These are phyloP conservation scores for Vickermania spadyakhi DNA, from an alignment of 208 protist species.

Conservation along the genomic window DNA sequence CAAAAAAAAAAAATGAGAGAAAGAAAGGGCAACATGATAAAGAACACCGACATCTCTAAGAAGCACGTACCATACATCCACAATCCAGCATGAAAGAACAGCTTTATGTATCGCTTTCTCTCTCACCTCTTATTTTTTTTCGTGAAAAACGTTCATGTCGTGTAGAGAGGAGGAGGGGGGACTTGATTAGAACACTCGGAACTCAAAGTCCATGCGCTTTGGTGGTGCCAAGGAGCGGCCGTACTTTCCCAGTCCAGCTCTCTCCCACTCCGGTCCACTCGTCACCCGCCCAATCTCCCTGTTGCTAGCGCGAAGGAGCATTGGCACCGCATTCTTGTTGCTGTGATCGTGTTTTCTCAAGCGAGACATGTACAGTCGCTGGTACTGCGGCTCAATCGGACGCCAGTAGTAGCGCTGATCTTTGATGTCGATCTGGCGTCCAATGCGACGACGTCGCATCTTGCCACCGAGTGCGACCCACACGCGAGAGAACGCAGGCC, in stretches of 20 bases:
- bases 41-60: not conserved
- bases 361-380: constrained; percentile 85
- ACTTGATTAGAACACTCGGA: constrained; percentile 85
- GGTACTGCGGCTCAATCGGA: constrained; percentile 86
- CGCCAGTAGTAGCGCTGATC: constrained; percentile 87
- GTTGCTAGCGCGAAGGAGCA: constrained; percentile 70
- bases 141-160: too few species aligned
- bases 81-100: not conserved
- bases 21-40: not conserved
- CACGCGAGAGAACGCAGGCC: constrained; percentile 65
- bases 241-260: constrained; percentile 70
- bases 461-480: constrained; percentile 87
- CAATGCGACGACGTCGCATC: constrained; percentile 85
- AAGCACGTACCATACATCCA: not conserved
- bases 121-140: too few species aligned
- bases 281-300: constrained; percentile 47
- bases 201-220: constrained; percentile 72
- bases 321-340: constrained; percentile 38
- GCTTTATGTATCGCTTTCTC: too few species aligned
- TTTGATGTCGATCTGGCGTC: constrained; percentile 81
- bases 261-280: constrained; percentile 62
- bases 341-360: constrained; percentile 57
- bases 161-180: too few species aligned
- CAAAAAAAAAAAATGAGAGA: not conserved
- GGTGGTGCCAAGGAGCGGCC: constrained; percentile 57